Conservation (phyloP, 1,139 yeast genomes). For the Taiozyma sp. region DNA sequence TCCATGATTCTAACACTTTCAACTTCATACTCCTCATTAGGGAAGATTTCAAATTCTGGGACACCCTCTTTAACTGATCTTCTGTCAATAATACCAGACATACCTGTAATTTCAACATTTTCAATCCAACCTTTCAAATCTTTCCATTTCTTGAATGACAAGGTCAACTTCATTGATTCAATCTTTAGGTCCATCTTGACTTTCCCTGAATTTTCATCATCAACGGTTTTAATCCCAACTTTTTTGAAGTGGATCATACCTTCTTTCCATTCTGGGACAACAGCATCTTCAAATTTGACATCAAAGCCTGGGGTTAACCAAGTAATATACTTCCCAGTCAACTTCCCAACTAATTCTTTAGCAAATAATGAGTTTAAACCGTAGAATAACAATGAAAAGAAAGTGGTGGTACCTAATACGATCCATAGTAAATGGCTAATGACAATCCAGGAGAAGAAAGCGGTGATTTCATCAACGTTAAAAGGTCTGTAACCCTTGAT, state of each 20-base stretch:
- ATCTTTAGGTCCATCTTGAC: constrained; percentile 35
- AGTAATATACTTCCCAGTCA: constrained; percentile 29
- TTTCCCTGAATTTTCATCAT: constrained; percentile 20
- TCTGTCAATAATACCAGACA: constrained; percentile 44
- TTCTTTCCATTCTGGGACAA: constrained; percentile 40
- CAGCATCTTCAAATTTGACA: constrained; percentile 42
- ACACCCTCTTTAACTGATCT: constrained; percentile 42
- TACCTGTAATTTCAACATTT: constrained; percentile 56
- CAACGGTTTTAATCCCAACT: constrained; percentile 34
- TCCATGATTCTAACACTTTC: constrained; percentile 49
- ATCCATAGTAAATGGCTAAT: constrained; percentile 55
- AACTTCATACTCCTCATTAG: constrained; percentile 39
- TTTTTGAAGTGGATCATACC: constrained; percentile 60
- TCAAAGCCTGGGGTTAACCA: constrained; percentile 32
- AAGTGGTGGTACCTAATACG: constrained; percentile 60
- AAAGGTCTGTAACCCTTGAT: constrained; percentile 46
- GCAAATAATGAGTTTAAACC: constrained; percentile 37
- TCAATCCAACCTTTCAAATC: constrained; percentile 62
- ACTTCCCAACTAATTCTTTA: constrained; percentile 31
- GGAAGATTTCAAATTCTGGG: constrained; percentile 29
- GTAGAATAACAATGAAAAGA: constrained; percentile 47
- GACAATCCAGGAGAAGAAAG: constrained; percentile 51
- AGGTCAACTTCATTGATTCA: constrained; percentile 49
- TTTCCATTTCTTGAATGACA: constrained; percentile 66
- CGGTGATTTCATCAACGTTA: constrained; percentile 48